Percentiles rank a stretch among this genome's conserved stretches.
Evolutionary conservation across 345 rosid genomes (phyloP).

Genomic region (Syzygium aqueum): DNA sequence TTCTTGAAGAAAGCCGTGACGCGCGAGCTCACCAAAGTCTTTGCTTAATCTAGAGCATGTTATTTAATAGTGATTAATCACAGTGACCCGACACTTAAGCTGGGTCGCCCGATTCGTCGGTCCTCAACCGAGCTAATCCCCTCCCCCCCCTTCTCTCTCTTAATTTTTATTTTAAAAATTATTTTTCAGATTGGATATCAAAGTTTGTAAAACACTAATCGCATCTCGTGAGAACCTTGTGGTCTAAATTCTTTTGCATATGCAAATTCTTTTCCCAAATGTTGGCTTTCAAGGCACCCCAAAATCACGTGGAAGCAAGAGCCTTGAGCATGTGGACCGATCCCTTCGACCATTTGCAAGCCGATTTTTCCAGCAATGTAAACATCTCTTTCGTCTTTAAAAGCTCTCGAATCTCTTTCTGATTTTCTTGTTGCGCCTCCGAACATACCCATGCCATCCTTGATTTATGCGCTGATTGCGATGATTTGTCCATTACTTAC

Average conservation of each 20-base stretch:
- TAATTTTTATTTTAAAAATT: not conserved
- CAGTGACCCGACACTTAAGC: not conserved
- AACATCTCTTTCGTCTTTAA: not conserved
- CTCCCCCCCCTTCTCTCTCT: not conserved
- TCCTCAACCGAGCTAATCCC: not conserved
- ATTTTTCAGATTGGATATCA: not conserved
- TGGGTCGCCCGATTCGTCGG: not conserved
- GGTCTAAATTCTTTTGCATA: accelerated
- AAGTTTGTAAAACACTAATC: not conserved
- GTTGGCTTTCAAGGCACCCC: not conserved
- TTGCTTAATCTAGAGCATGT: not conserved
- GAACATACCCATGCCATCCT: not conserved
- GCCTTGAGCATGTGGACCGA: not conserved
- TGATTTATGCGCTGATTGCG: not conserved
- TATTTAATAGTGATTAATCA: not conserved
- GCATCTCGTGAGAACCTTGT: accelerated
- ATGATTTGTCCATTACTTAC: not conserved
- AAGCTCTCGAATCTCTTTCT: not conserved
- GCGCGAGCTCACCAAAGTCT: slow-evolving; percentile 12
- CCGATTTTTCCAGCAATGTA: not conserved
- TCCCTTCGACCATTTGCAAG: not conserved
- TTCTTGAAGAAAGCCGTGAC: slow-evolving; percentile 37
- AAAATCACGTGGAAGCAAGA: not conserved
- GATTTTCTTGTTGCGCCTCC: not conserved
- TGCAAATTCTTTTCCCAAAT: not conserved